Evolutionary conservation across 2,329 filamentous ascomycete species (phyloP), one percentile per base, ranked within the genome.

Genomic region (Aspergillus hiratsukae): DNA sequence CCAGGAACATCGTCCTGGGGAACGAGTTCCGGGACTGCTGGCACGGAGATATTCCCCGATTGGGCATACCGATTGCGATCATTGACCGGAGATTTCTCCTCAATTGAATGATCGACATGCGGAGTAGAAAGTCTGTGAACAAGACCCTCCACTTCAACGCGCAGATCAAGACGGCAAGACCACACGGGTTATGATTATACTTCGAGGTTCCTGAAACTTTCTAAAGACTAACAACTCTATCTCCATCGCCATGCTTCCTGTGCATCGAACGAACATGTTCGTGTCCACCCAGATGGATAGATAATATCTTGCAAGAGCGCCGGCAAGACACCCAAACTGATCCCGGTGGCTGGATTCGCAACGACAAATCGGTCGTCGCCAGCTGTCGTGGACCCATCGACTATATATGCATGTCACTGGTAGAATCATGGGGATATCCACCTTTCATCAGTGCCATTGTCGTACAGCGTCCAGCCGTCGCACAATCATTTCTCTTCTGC

Each of bases 21-120:
- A 23, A 48, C 23, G 25, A 37, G 43, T 35, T 28, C 40, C 9
- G 40, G 8, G 49, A 31, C 28, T 37, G 23, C 25, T 45, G 54
- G 49, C 23, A 29, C 58, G 60, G 61, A 59, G 40, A 58, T 59
- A 56, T 56, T 58, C 43, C 61, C 60, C 19, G 45, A 54, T 49
- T 48, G 31, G 27, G 43, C 11, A 4, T 3, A 46, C 17, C 9
- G 17, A 17, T 11, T 11, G 21, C 43, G 43, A 25, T 23, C 35
- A 37, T 37, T 4, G 35, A 41, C 6, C 45, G 10, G 40, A 11
- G 3, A 41, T 23, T 7, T 46, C 21, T 23, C 41, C n/a, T 45
- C n/a, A 23, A 4, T 11, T 21, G 41, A 45, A 45, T 45, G 41
- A 45, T 45, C 41, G 41, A 14, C 41, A 2, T 21, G 19, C 19